Evolutionary conservation across 495 filamentous ascomycete species (phyloP).

Genomic region (Penicillium taxi): DNA sequence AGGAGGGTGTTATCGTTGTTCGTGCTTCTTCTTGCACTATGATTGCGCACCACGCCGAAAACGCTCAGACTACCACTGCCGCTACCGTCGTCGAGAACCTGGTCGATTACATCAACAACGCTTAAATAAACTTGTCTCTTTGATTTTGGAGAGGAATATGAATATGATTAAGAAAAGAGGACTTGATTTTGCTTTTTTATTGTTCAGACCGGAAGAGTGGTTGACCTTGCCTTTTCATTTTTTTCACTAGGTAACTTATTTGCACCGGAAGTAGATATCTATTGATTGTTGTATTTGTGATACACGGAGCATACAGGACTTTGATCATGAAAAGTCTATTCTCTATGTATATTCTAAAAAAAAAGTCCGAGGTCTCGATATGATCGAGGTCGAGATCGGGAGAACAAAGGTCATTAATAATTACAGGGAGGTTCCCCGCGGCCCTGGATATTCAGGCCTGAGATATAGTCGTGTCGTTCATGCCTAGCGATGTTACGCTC

Average conservation of each 20-base stretch:
- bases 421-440: no score
- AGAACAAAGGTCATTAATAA: conserved; percentile 23
- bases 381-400: no score
- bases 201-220: no score
- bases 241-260: no score
- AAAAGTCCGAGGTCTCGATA: no score
- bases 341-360: no score
- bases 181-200: no score
- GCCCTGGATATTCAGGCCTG: not conserved
- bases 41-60: conserved; percentile 74
- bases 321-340: no score
- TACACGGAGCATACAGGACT: conserved; percentile 1
- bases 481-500: not conserved
- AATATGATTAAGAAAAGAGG: not conserved
- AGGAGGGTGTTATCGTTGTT: conserved; percentile 67
- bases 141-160: conserved; percentile 1
- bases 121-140: conserved; percentile 12
- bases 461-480: conserved; percentile 10
- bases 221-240: no score
- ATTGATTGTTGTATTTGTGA: conserved; percentile 10
- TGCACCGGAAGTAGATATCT: not conserved
- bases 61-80: conserved; percentile 45
- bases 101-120: conserved; percentile 39
- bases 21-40: conserved; percentile 82
- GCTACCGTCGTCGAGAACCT: conserved; percentile 35